Conservation (phyloP, 192 early-diverging fungal genomes). For the Coemansia asiatica region DNA sequence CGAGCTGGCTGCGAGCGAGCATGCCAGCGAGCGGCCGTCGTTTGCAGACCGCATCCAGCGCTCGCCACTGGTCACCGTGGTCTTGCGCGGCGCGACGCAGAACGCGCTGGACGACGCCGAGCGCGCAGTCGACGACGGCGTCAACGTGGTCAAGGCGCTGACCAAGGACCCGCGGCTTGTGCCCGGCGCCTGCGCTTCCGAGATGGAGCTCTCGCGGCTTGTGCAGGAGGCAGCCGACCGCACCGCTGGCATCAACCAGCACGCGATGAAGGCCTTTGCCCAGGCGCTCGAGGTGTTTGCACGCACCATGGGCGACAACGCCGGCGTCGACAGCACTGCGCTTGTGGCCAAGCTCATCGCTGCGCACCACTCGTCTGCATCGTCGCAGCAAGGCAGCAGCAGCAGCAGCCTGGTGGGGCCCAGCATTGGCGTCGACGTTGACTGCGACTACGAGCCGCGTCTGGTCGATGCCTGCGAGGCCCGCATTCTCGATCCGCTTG, state of each 20-base stretch:
- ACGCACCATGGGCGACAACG: constrained; percentile 91
- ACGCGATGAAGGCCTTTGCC: constrained; percentile 94
- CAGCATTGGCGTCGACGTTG: constrained; percentile 80
- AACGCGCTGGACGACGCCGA: constrained; percentile 97
- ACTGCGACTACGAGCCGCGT: constrained; percentile 52
- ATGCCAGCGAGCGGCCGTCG: constrained; percentile 47
- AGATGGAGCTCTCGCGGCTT: constrained; percentile 87
- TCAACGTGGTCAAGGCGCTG: constrained; percentile 93
- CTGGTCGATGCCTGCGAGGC: constrained; percentile 69
- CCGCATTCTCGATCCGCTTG: constrained; percentile 77
- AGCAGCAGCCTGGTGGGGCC: constrained; percentile 18
- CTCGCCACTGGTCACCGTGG: constrained; percentile 90
- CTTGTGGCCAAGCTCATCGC: constrained; percentile 89
- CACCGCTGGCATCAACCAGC: constrained; percentile 93
- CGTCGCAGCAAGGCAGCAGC: not conserved
- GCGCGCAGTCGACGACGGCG: constrained; percentile 96
- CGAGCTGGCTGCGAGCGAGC: constrained; percentile 16
- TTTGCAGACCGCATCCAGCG: constrained; percentile 62
- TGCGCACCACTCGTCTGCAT: constrained; percentile 73
- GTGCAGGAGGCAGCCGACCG: constrained; percentile 79
- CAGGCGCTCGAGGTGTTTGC: constrained; percentile 94
- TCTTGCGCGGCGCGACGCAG: constrained; percentile 92
- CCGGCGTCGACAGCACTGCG: constrained; percentile 91
- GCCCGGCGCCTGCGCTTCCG: constrained; percentile 89
- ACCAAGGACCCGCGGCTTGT: constrained; percentile 82